Base-by-base conservation (phyloP, 495 filamentous ascomycete species). In the Daldinia caldariorum region DNA sequence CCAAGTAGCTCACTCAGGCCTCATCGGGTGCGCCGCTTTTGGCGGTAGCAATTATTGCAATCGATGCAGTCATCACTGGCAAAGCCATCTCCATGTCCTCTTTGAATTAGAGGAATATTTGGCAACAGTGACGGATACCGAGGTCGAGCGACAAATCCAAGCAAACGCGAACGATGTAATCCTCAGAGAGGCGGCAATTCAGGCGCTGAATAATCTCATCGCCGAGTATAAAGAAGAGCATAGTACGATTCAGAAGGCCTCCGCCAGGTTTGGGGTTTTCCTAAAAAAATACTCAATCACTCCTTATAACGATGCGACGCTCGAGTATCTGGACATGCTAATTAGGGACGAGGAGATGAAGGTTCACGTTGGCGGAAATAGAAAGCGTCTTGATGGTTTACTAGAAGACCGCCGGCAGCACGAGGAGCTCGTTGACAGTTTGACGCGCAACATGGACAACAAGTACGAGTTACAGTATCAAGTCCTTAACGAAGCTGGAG, bases 191-290 rank as follows among this genome's bases (percentile, higher is more conserved):
- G 5, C n/a, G 6, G 34, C 16, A 47, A 61, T 22, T 6, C 29
- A 16, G n/a, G 31, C 12, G 8, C 18, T 47, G 18, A 47, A 51
- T 5, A 14, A 22, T 13, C 58, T 35, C 0, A 73, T 81, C 22
- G 31, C 54, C 4, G 79, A 79, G 56, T 77, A 75, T 55, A 29
- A 77, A 43, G 18, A 67, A 1, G 79, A 83, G 61, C 70, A 76
- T 34, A 56, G 60, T 0, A 38, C 67, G 26, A 75, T 83, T 43
- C 76, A 75, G 55, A 32, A 75, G 18, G 81, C 78, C 0, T 72
- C 80, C 3, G 80, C 76, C 1, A 57, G 74, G 20, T 83, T 83
- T 59, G 64, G 76, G 35, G 13, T 80, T 3, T 84, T 78, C 64
- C 58, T 84, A 6, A 78, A 73, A 61, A 72, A 78, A 26, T 65